Percentiles rank a stretch among this genome's conserved stretches.
Conservation (phyloP, 306 rosid genomes). For the Citrullus mucosospermus region DNA sequence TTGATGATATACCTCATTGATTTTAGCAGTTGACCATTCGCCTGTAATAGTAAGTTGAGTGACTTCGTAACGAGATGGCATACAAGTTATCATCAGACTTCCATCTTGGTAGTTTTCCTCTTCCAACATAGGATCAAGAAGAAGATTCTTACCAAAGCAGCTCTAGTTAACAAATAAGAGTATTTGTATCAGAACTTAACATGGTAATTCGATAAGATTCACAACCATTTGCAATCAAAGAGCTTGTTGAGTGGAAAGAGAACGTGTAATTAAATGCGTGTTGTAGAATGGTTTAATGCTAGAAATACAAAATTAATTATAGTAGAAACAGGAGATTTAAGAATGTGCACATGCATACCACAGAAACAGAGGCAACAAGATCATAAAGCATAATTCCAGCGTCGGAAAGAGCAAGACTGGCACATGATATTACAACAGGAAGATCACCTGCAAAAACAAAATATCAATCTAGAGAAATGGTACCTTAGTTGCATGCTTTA, state of each 20-base stretch:
- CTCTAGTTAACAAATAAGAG: constrained; percentile 36
- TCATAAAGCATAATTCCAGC: constrained; percentile 96
- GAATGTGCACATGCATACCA: constrained; percentile 44
- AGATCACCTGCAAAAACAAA: constrained; percentile 58
- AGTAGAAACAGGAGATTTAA: neutral
- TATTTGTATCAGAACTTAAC: neutral
- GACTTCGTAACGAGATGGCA: constrained; percentile 89
- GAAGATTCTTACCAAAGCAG: constrained; percentile 63
- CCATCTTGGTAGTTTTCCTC: constrained; percentile 96
- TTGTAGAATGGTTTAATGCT: neutral
- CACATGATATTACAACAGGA: constrained; percentile 86
- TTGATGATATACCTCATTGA: constrained; percentile 28
- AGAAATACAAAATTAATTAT: neutral
- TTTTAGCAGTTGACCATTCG: constrained; percentile 74
- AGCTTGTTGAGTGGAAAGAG: neutral
- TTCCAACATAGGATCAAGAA: constrained; percentile 73
- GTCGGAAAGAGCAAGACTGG: constrained; percentile 96
- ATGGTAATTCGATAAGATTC: neutral
- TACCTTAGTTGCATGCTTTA: constrained; percentile 9
- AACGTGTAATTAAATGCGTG: neutral
- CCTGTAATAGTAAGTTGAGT: constrained; percentile 87
- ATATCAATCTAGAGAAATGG: neutral
- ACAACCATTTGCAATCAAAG: neutral
- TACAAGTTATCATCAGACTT: constrained; percentile 68
- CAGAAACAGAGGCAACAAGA: constrained; percentile 89